Evolutionary conservation across 768 basidiomycete genomes (phyloP).

Genomic region (Saitozyma sp.): DNA sequence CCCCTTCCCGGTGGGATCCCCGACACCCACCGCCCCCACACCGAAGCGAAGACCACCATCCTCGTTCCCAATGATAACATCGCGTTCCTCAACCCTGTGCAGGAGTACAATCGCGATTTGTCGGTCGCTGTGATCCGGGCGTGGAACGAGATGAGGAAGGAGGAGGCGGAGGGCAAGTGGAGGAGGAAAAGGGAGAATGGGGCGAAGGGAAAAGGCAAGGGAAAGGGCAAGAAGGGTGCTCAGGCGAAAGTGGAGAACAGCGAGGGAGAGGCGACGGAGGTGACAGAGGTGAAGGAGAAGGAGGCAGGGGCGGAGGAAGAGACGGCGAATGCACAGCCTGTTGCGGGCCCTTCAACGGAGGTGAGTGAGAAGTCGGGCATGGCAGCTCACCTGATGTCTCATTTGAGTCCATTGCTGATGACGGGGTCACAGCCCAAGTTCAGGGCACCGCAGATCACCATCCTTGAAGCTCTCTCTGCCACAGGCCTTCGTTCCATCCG

Average conservation of each 20-base stretch:
- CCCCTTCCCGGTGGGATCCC: slow-evolving; percentile 41
- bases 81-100: slow-evolving; percentile 94
- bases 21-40: slow-evolving; percentile 44
- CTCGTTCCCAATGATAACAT: slow-evolving; percentile 71
- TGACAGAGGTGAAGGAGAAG: background rate
- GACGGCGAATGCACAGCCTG: slow-evolving; percentile 10
- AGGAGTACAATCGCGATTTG: slow-evolving; percentile 95
- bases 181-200: slow-evolving; percentile 6
- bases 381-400: background rate
- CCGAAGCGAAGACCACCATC: slow-evolving; percentile 57
- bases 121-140: slow-evolving; percentile 85
- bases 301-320: background rate
- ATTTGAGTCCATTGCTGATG: slow-evolving; percentile 1
- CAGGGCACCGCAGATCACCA: slow-evolving; percentile 62
- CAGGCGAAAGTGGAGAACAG: slow-evolving; percentile 3
- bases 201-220: slow-evolving; percentile 10
- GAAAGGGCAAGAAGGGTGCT: slow-evolving; percentile 13
- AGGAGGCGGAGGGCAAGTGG: slow-evolving; percentile 34
- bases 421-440: slow-evolving; percentile 6
- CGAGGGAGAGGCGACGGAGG: background rate
- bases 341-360: slow-evolving; percentile 35
- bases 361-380: slow-evolving; percentile 10
- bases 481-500: slow-evolving; percentile 94
- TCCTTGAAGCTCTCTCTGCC: slow-evolving; percentile 91
- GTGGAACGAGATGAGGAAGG: slow-evolving; percentile 70